phyloP scores from a whole-genome alignment of 1,139 yeast species.

The Pneumocystis wakefieldiae region DNA sequence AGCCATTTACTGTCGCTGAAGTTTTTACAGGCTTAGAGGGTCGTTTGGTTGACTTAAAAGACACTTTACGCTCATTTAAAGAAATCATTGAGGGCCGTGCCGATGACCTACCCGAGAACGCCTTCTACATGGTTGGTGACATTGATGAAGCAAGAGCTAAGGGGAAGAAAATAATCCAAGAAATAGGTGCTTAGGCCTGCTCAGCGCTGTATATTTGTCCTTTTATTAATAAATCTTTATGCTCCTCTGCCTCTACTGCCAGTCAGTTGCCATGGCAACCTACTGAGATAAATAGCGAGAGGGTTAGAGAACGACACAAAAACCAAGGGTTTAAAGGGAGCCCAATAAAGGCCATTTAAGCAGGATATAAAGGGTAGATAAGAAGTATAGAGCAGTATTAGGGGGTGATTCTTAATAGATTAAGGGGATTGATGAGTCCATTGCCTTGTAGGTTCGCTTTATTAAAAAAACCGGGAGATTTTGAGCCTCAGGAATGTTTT shows the following conservation, averaged over 20 bases:
- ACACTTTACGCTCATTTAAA: conserved; percentile 86
- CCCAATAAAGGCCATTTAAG: no score
- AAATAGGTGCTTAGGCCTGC: background rate
- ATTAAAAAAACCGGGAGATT: background rate
- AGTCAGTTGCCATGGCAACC: no score
- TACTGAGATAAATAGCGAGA: no score
- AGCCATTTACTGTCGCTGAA: conserved; percentile 99
- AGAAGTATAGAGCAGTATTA: no score
- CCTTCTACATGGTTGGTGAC: conserved; percentile 99
- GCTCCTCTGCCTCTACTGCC: no score
- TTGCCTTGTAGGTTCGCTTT: background rate
- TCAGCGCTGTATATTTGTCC: no score
- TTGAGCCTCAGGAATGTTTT: background rate
- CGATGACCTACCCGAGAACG: conserved; percentile 97
- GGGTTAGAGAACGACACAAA: no score
- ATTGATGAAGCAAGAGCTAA: conserved; percentile 36
- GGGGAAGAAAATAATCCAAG: background rate
- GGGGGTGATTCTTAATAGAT: no score
- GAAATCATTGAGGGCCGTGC: conserved; percentile 96
- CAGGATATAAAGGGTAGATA: no score
- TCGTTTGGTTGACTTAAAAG: conserved; percentile 91
- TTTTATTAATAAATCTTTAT: no score
- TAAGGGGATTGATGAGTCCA: no score
- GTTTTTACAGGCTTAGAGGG: conserved; percentile 99
- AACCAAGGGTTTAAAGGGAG: no score